Percentiles rank a stretch among this genome's conserved stretches.
Conservation (phyloP, 305 asterid genomes). For the Ilex paraguariensis region DNA sequence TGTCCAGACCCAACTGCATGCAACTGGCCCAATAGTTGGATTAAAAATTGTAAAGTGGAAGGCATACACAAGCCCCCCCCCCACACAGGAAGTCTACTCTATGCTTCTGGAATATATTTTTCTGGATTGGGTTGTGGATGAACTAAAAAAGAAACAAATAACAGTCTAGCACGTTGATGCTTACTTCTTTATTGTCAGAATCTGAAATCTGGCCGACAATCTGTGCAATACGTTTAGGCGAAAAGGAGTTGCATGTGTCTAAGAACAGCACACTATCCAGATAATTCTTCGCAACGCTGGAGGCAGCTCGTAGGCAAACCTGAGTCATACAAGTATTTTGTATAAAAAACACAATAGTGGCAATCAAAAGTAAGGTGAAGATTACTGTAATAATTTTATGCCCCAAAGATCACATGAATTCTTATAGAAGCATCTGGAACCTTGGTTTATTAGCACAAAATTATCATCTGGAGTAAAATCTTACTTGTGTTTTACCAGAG, state of each 20-base stretch:
- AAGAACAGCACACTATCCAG: slow-evolving; percentile 56
- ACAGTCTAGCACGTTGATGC: not conserved
- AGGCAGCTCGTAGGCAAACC: slow-evolving; percentile 76
- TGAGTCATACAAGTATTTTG: slow-evolving; percentile 10
- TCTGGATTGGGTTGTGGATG: not conserved
- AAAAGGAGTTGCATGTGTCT: slow-evolving; percentile 82
- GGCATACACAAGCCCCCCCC: no score
- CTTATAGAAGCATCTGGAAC: not conserved
- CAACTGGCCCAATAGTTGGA: no score
- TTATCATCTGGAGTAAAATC: slow-evolving; percentile 15
- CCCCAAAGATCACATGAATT: not conserved
- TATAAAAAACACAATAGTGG: not conserved
- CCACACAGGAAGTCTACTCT: not conserved
- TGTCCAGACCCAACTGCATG: no score
- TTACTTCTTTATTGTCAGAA: slow-evolving; percentile 38
- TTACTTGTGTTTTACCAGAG: slow-evolving; percentile 92
- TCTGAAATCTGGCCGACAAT: slow-evolving; percentile 43
- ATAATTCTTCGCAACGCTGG: slow-evolving; percentile 47
- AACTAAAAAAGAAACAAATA: not conserved
- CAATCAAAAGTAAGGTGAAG: not conserved
- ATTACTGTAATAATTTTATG: no score
- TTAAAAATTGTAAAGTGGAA: no score
- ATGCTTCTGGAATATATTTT: no score
- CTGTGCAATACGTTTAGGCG: slow-evolving; percentile 63
- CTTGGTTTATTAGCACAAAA: not conserved